Evolutionary conservation across 495 filamentous ascomycete genomes (phyloP).

Genomic region (Talaromyces borbonicus): DNA sequence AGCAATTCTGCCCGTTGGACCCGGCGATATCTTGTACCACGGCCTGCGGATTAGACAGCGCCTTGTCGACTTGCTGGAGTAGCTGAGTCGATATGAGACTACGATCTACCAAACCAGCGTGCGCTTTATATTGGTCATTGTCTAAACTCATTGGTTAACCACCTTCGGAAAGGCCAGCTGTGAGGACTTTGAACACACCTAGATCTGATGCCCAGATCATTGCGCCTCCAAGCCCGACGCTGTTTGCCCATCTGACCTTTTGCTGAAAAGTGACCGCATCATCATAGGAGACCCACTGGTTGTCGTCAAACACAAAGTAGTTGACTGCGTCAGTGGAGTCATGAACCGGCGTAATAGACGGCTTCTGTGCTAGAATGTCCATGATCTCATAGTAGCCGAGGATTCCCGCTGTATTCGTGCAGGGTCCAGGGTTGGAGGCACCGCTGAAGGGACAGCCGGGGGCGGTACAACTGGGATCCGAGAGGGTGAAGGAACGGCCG

Average conservation of each 20-base stretch:
- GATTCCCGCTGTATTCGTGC: conserved; percentile 21
- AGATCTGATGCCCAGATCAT: conserved; percentile 17
- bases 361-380: not conserved
- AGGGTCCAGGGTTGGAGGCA: conserved; percentile 20
- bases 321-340: conserved; percentile 25
- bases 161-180: not conserved
- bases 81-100: not conserved
- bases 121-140: not conserved
- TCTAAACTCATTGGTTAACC: not conserved
- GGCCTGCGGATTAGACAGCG: not conserved
- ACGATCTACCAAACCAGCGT: not conserved
- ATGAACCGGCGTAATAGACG: conserved; percentile 9
- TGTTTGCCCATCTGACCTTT: conserved; percentile 32
- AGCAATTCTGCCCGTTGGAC: conserved; percentile 1
- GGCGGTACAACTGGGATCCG: conserved; percentile 8
- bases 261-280: conserved; percentile 28
- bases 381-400: conserved; percentile 32
- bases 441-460: conserved; percentile 13
- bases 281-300: conserved; percentile 43
- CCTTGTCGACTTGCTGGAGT: not conserved
- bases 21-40: not conserved
- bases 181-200: not conserved
- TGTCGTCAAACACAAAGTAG: conserved; percentile 22
- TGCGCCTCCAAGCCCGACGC: conserved; percentile 13
- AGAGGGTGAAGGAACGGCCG: conserved; percentile 22